A percentile compares a stretch with the other conserved stretches of the same genome.
These are phyloP conservation scores for Botryotinia narcissicola DNA, from an alignment of 2,329 filamentous ascomycete genomes.

Conservation along the genomic window DNA sequence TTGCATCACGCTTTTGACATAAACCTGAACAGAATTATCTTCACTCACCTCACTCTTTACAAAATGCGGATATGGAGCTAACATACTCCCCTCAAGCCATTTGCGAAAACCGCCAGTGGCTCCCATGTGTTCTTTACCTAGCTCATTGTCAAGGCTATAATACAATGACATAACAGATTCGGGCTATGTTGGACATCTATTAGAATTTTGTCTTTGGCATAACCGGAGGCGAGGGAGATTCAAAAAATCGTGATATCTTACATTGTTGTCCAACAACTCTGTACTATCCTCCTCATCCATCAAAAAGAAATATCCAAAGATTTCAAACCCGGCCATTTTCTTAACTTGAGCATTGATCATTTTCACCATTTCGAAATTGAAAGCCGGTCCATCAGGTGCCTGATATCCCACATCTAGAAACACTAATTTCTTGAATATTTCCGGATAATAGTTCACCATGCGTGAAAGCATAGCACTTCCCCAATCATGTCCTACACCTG, in stretches of 20 bases:
- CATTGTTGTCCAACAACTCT: conserved; percentile 26
- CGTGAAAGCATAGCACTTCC: conserved; percentile 26
- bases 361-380: conserved; percentile 16
- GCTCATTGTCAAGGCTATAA: conserved; percentile 6
- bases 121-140: conserved; percentile 23
- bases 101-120: conserved; percentile 20
- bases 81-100: conserved; percentile 4
- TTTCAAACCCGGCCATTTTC: conserved; percentile 24
- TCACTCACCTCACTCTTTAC: conserved; percentile 20
- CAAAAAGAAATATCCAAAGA: conserved; percentile 28
- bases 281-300: conserved; percentile 23
- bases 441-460: conserved; percentile 22
- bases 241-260: conserved; percentile 3
- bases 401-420: conserved; percentile 27
- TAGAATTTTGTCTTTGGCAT: not conserved
- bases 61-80: conserved; percentile 23
- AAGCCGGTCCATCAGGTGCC: conserved; percentile 17
- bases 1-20: no score
- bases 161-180: conserved; percentile 25
- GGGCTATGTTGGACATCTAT: conserved; percentile 19
- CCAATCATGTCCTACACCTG: conserved; percentile 34
- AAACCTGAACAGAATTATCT: not conserved
- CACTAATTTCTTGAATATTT: conserved; percentile 24
- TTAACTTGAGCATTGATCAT: conserved; percentile 23
- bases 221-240: not conserved